phyloP scores from a whole-genome alignment of 345 rosid species.

The Murraya paniculata region DNA sequence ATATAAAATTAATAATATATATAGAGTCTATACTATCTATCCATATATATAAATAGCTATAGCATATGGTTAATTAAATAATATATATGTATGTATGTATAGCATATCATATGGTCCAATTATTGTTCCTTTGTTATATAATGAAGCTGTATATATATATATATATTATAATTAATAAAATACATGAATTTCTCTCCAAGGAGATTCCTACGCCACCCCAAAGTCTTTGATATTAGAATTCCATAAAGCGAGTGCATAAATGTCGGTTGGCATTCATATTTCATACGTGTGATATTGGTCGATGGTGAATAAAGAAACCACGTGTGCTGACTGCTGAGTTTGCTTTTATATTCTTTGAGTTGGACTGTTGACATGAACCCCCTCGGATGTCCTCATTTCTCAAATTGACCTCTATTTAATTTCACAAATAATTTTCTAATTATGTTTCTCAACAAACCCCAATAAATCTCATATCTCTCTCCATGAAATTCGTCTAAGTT shows the following conservation, averaged over 20 bases:
- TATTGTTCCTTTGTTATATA: background rate
- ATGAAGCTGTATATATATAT: no score
- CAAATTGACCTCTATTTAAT: no score
- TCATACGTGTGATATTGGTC: conserved; percentile 34
- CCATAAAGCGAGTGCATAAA: conserved; percentile 17
- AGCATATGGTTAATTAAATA: background rate
- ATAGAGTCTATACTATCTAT: background rate
- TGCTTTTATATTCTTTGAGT: no score
- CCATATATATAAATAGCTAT: background rate
- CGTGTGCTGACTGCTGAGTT: conserved; percentile 13
- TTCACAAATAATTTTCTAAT: no score
- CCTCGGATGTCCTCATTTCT: no score
- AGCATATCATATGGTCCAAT: background rate
- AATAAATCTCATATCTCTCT: no score
- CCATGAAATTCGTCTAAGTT: no score
- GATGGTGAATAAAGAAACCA: conserved; percentile 33
- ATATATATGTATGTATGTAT: no score
- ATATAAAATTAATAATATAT: no score
- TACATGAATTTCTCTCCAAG: background rate
- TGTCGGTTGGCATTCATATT: background rate
- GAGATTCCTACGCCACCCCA: background rate
- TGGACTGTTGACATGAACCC: no score
- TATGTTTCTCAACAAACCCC: no score
- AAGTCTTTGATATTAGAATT: conserved; percentile 21
- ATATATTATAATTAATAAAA: no score